Conservation (phyloP, 352 stramenopile genomes). For the Phytophthora tubulina region DNA sequence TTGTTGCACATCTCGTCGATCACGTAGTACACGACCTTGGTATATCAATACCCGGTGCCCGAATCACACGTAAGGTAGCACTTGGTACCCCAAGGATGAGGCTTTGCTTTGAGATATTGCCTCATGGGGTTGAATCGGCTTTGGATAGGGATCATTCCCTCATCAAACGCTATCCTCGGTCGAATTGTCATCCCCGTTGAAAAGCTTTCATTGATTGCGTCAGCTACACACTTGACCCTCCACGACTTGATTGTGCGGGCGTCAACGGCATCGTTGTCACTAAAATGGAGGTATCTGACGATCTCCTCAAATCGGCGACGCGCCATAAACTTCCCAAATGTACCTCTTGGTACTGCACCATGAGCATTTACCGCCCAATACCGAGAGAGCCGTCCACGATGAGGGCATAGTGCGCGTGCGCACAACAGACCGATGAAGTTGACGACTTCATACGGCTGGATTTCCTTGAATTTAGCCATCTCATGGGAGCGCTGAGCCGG, state of each 20-base stretch:
- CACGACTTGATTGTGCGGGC: background rate
- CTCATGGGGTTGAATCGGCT: constrained; percentile 10
- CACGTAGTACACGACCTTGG: background rate
- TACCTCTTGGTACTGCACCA: constrained; percentile 7
- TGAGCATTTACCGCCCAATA: background rate
- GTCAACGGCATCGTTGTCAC: background rate
- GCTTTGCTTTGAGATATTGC: constrained; percentile 5
- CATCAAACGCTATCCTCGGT: background rate
- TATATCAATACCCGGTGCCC: constrained; percentile 10
- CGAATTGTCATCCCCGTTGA: background rate
- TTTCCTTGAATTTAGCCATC: background rate
- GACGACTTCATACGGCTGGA: too few relatives aligned
- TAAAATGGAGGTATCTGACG: constrained; percentile 3
- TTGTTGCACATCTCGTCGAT: background rate
- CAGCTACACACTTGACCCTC: constrained; percentile 7
- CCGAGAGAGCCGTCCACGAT: background rate
- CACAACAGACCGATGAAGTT: background rate
- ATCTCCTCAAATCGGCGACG: constrained; percentile 4
- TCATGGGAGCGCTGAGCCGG: background rate
- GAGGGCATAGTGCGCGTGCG: background rate
- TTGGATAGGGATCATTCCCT: constrained; percentile 5
- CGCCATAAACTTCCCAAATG: constrained; percentile 5
- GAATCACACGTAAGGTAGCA: constrained; percentile 1
- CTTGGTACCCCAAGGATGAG: background rate
- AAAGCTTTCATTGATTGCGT: constrained; percentile 2